Percentiles rank a stretch among this genome's conserved stretches.
phyloP scores from a whole-genome alignment of 768 basidiomycete genomes.

The Tricholoma sp. region DNA sequence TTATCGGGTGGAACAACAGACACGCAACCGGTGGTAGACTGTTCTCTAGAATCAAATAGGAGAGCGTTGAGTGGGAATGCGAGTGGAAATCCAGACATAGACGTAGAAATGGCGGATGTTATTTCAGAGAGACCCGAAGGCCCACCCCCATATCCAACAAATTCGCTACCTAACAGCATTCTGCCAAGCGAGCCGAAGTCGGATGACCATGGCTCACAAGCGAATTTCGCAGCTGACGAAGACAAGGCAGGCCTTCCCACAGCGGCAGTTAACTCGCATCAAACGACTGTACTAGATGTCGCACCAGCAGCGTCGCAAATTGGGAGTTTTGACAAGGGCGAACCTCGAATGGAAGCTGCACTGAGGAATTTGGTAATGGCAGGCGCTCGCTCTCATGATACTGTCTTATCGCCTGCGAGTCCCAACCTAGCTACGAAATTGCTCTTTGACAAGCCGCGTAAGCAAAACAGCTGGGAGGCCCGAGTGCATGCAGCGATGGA shows the following conservation, averaged over 20 bases:
- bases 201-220: not conserved
- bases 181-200: too few relatives aligned
- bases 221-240: not conserved
- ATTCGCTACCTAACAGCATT: too few relatives aligned
- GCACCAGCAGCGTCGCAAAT: not conserved
- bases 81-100: too few relatives aligned
- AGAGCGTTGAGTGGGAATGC: too few relatives aligned
- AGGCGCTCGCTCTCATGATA: not conserved
- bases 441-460: not conserved
- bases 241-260: not conserved
- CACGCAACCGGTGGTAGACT: too few relatives aligned
- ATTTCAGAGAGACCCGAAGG: too few relatives aligned
- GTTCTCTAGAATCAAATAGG: too few relatives aligned
- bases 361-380: not conserved
- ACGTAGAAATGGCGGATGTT: too few relatives aligned
- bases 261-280: not conserved
- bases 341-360: not conserved
- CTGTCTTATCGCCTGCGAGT: not conserved
- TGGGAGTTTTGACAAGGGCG: not conserved
- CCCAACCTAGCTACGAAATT: not conserved
- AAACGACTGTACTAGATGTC: not conserved
- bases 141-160: too few relatives aligned
- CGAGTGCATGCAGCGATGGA: slow-evolving; percentile 1
- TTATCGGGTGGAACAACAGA: too few relatives aligned
- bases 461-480: slow-evolving; percentile 2